A percentile compares a stretch with the other conserved stretches of the same genome.
Conservation (phyloP, 305 asterid species). For the Galium porrigens region DNA sequence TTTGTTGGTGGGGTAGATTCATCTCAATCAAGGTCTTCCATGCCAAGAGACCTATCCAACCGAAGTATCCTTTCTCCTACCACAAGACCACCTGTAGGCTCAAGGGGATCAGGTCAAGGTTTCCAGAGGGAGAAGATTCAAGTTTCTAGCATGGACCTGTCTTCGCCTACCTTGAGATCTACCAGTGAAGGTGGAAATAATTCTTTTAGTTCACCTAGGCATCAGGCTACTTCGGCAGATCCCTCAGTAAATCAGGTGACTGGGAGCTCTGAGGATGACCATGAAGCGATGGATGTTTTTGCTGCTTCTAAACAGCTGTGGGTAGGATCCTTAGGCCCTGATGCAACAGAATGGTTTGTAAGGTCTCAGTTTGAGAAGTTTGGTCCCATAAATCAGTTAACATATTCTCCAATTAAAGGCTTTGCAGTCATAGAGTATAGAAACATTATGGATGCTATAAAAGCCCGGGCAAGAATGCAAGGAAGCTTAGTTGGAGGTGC, state of each 20-base stretch:
- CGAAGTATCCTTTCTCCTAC: slow-evolving; percentile 51
- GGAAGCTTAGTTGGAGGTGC: slow-evolving; percentile 73
- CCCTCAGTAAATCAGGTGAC: slow-evolving; percentile 35
- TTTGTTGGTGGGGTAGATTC: slow-evolving; percentile 37
- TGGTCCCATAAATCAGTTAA: slow-evolving; percentile 56
- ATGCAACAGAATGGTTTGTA: slow-evolving; percentile 56
- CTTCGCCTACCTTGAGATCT: slow-evolving; percentile 31
- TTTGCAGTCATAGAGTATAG: slow-evolving; percentile 62
- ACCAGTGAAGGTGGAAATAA: slow-evolving; percentile 34
- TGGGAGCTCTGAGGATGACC: slow-evolving; percentile 67
- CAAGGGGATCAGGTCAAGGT: slow-evolving; percentile 27
- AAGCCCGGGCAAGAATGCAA: slow-evolving; percentile 75
- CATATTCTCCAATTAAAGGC: slow-evolving; percentile 42
- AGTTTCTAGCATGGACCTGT: slow-evolving; percentile 27
- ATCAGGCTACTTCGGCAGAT: slow-evolving; percentile 28
- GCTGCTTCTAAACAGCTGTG: slow-evolving; percentile 75
- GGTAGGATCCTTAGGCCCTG: slow-evolving; percentile 74
- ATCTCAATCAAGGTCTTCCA: slow-evolving; percentile 21
- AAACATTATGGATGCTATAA: slow-evolving; percentile 65
- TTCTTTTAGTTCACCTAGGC: slow-evolving; percentile 55
- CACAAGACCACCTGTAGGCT: slow-evolving; percentile 47
- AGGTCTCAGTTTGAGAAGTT: slow-evolving; percentile 69
- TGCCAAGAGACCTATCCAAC: slow-evolving; percentile 39
- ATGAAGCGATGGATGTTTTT: slow-evolving; percentile 63
- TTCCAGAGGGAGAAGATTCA: slow-evolving; percentile 50